phyloP scores from a whole-genome alignment of 305 asterid genomes.

The Fraxinus nigra region DNA sequence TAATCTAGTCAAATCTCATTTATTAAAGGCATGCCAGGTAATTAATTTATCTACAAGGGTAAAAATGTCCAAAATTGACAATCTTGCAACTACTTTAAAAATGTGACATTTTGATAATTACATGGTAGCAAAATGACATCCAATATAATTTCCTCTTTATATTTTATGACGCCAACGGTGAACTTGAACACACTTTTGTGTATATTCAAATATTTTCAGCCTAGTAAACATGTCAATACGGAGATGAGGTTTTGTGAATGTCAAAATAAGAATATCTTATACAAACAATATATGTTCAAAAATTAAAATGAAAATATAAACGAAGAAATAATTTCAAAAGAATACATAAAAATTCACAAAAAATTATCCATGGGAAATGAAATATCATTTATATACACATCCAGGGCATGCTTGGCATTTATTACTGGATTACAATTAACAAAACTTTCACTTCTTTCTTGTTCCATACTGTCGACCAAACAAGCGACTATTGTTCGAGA shows the following conservation, averaged over 20 bases:
- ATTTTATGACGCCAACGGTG: no score
- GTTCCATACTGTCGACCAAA: background rate
- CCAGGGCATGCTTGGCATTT: background rate
- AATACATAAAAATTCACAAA: background rate
- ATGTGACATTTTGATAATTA: no score
- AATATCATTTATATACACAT: slow-evolving; percentile 20
- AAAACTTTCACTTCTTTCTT: background rate
- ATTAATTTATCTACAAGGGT: no score
- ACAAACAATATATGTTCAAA: background rate
- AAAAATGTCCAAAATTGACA: no score
- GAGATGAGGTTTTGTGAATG: background rate
- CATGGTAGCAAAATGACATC: no score
- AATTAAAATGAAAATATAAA: background rate
- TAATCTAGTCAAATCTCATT: no score
- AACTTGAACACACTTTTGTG: background rate
- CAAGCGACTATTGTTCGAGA: slow-evolving; percentile 54
- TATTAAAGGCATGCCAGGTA: no score
- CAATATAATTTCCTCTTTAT: no score
- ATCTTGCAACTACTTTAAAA: no score
- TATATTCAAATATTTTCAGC: background rate
- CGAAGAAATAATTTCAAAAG: background rate
- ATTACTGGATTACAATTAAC: background rate
- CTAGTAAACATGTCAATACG: background rate
- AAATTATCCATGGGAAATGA: slow-evolving; percentile 3
- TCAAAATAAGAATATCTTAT: background rate